A percentile compares a stretch with the other conserved stretches of the same genome.
Conservation (phyloP, 495 filamentous ascomycete genomes). For the Pyrenopolyporus hunteri region DNA sequence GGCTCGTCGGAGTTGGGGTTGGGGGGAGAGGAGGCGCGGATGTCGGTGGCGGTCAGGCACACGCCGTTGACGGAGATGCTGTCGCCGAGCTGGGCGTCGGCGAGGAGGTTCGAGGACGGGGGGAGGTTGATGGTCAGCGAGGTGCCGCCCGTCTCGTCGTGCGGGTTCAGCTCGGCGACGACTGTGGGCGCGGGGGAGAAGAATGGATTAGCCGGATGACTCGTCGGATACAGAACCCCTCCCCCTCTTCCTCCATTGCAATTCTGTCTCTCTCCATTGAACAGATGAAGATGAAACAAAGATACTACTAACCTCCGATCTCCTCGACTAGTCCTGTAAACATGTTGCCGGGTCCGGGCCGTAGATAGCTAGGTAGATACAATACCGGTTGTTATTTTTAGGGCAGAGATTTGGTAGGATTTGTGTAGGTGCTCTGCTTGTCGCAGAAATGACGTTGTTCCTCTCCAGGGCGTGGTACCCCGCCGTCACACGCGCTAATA, state of each 20-base stretch:
- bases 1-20: constrained; percentile 11
- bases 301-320: constrained; percentile 75
- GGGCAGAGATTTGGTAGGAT: not conserved
- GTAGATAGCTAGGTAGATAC: no score
- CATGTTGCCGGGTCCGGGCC: constrained; percentile 67
- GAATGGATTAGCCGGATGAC: not conserved
- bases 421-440: constrained; percentile 3
- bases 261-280: not conserved
- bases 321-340: constrained; percentile 97
- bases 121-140: constrained; percentile 80
- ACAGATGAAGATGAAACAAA: not conserved
- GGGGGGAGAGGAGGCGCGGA: not conserved
- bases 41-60: constrained; percentile 84
- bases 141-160: constrained; percentile 83
- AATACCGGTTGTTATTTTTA: constrained; percentile 9
- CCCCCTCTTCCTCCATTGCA: no score
- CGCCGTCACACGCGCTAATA: constrained; percentile 26
- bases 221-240: no score
- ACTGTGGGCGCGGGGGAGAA: constrained; percentile 54
- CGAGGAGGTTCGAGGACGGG: constrained; percentile 71
- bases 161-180: constrained; percentile 78
- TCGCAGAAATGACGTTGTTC: constrained; percentile 32
- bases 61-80: constrained; percentile 90
- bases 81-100: constrained; percentile 85
- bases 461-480: constrained; percentile 11